These are phyloP conservation scores for Plasmodium ovale DNA, from an alignment of 169 alveolate species.

Conservation along the genomic window DNA sequence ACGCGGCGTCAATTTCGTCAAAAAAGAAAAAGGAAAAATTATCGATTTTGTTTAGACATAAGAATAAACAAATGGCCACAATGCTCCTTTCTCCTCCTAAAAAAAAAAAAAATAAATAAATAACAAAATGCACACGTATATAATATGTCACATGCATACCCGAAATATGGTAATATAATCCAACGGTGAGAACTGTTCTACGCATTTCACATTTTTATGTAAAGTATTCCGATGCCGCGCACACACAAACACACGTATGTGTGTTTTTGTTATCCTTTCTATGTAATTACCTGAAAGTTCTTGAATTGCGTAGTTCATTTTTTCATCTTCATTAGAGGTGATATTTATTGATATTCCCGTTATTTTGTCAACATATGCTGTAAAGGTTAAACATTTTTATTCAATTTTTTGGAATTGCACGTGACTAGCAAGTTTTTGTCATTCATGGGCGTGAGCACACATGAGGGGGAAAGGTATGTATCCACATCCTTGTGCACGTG, in stretches of 20 bases:
- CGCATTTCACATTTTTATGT: background rate
- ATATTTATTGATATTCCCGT: conserved; percentile 74
- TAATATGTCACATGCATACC: background rate
- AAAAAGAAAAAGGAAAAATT: conserved; percentile 76
- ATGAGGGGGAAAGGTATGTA: background rate
- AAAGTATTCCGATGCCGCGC: background rate
- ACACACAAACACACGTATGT: background rate
- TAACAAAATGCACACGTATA: no score
- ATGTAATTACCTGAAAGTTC: conserved; percentile 59
- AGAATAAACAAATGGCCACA: conserved; percentile 63
- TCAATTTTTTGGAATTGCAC: background rate
- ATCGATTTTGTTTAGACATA: conserved; percentile 70
- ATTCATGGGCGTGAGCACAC: background rate
- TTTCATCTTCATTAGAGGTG: conserved; percentile 67
- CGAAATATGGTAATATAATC: background rate
- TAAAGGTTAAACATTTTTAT: background rate
- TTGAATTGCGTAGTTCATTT: conserved; percentile 69
- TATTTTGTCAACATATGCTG: conserved; percentile 63
- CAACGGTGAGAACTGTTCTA: background rate
- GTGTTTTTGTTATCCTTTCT: background rate
- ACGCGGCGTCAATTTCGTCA: conserved; percentile 75
- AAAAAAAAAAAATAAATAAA: conserved; percentile 6
- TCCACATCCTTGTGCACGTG: background rate
- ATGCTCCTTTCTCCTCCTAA: conserved; percentile 76
- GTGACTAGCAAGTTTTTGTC: background rate